phyloP scores from a whole-genome alignment of 2,329 filamentous ascomycete genomes.

The Trichophyton schoenleinii region DNA sequence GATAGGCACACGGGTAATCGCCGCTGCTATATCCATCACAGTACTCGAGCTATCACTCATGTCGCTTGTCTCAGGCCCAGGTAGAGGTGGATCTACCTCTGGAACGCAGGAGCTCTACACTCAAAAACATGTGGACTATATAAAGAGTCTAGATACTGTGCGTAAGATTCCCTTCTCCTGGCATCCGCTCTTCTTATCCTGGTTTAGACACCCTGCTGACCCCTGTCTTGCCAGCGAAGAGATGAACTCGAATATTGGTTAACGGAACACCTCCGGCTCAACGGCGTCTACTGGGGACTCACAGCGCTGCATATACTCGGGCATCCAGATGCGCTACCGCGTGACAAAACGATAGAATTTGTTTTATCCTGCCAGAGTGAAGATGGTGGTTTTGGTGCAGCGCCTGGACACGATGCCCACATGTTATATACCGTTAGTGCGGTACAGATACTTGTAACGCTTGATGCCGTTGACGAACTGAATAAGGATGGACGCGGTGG shows the following conservation, averaged over 20 bases:
- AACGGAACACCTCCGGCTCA: conserved; percentile 89
- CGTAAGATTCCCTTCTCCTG: conserved; percentile 20
- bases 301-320: conserved; percentile 76
- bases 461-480: conserved; percentile 74
- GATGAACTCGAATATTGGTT: conserved; percentile 97
- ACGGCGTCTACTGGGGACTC: conserved; percentile 93
- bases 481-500: conserved; percentile 56
- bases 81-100: conserved; percentile 34
- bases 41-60: conserved; percentile 25
- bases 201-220: not conserved
- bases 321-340: conserved; percentile 67
- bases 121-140: conserved; percentile 74
- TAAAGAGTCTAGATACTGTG: conserved; percentile 80
- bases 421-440: conserved; percentile 94
- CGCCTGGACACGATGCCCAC: conserved; percentile 87
- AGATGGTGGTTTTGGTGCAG: conserved; percentile 82
- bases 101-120: conserved; percentile 41
- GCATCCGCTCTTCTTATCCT: conserved; percentile 9
- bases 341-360: conserved; percentile 72
- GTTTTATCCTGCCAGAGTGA: conserved; percentile 89
- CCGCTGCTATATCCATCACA: not conserved
- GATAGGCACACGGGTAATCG: not conserved
- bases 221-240: conserved; percentile 46
- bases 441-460: conserved; percentile 78
- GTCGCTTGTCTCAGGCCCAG: conserved; percentile 50